Conservation (phyloP, 176 grass and related monocot species). For the Triticum urartu region DNA sequence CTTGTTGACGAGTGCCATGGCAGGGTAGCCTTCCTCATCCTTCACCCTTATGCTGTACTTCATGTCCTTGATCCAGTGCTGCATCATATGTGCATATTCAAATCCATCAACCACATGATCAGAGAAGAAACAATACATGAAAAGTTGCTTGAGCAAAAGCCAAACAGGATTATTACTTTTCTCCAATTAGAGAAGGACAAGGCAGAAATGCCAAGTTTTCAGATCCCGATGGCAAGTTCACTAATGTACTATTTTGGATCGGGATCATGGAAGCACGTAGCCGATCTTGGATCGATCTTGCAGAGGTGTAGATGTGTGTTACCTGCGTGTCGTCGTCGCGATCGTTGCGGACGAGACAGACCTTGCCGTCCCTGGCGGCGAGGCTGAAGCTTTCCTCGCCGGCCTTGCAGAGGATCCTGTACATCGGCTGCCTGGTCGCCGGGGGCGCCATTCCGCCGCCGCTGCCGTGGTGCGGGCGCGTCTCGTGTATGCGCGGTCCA, state of each 20-base stretch:
- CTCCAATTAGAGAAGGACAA: no score
- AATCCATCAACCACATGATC: background rate
- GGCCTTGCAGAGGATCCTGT: constrained; percentile 61
- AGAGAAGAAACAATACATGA: background rate
- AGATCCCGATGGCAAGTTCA: no score
- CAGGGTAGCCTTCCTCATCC: constrained; percentile 75
- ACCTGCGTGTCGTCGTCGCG: constrained; percentile 61
- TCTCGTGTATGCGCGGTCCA: background rate
- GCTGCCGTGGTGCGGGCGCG: constrained; percentile 29
- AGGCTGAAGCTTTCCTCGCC: constrained; percentile 60
- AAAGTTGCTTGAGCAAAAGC: background rate
- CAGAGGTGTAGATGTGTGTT: background rate
- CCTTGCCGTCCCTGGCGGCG: constrained; percentile 43
- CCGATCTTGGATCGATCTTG: background rate
- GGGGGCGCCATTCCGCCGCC: background rate
- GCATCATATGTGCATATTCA: background rate
- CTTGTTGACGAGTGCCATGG: constrained; percentile 69
- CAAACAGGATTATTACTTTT: no score
- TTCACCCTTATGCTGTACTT: constrained; percentile 81
- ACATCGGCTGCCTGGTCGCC: constrained; percentile 37
- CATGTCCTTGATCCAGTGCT: constrained; percentile 95
- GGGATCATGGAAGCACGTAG: background rate
- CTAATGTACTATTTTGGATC: background rate
- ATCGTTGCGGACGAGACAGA: constrained; percentile 42
- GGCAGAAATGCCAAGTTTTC: no score